Conservation (phyloP, 2,329 filamentous ascomycete species). For the Harringtonia aguacate region DNA sequence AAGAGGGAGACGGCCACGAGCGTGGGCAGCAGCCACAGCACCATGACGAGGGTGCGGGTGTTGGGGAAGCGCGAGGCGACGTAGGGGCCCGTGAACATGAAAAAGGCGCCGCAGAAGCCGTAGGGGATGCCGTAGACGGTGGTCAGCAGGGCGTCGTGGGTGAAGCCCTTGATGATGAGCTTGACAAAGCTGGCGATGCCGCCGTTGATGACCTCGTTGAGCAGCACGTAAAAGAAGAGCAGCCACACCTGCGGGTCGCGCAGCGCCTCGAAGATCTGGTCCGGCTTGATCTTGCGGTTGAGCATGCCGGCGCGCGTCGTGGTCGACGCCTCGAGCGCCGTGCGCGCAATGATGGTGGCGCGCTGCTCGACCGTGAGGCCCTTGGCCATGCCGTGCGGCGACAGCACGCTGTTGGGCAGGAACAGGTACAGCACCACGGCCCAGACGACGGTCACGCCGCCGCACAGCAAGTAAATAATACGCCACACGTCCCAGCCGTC, state of each 20-base stretch:
- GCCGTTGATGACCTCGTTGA: background rate
- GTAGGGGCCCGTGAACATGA: background rate
- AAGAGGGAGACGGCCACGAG: background rate
- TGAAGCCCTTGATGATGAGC: background rate
- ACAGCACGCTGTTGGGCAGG: conserved; percentile 49
- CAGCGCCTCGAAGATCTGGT: conserved; percentile 34
- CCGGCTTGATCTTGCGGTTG: conserved; percentile 34
- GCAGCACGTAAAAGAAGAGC: conserved; percentile 28
- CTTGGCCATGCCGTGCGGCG: no score
- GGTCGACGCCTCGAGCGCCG: no score
- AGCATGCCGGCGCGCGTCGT: conserved; percentile 44
- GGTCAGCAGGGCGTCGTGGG: background rate
- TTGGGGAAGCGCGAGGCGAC: background rate
- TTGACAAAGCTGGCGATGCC: background rate
- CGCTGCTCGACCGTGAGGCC: conserved; percentile 49
- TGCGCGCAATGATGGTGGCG: conserved; percentile 39
- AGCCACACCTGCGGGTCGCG: conserved; percentile 49
- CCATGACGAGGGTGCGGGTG: background rate
- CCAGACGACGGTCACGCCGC: conserved; percentile 43
- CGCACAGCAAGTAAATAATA: conserved; percentile 52
- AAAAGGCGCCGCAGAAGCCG: background rate
- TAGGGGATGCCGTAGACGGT: background rate
- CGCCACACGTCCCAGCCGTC: conserved; percentile 38
- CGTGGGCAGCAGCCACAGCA: background rate
- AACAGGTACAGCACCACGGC: conserved; percentile 44